These are phyloP conservation scores for Penicillium nordicum DNA, from an alignment of 2,329 filamentous ascomycete genomes.

Conservation along the genomic window DNA sequence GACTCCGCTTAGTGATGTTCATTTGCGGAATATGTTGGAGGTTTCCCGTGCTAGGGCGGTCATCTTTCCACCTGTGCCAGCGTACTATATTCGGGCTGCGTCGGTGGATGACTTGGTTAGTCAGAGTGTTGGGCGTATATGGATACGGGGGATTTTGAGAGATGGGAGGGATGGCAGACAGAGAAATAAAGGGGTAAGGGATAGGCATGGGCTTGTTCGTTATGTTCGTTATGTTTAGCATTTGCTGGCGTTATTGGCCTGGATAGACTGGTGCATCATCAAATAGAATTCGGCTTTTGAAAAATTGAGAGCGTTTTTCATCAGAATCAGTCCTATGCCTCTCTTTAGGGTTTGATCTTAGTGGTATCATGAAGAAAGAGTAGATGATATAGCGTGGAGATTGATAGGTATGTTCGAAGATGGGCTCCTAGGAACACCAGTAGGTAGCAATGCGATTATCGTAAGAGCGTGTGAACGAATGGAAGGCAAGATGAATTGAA, in stretches of 20 bases:
- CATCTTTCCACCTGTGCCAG: constrained; percentile 46
- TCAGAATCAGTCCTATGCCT: not conserved
- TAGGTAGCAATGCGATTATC: not conserved
- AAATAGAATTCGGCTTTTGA: not conserved
- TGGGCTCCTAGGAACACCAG: no score
- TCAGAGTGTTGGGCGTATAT: constrained; percentile 49
- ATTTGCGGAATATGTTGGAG: constrained; percentile 46
- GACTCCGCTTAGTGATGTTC: constrained; percentile 49
- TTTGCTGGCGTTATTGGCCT: not conserved
- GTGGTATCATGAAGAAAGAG: no score
- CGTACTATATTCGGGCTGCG: constrained; percentile 44
- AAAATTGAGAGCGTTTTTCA: not conserved
- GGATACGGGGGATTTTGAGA: constrained; percentile 39
- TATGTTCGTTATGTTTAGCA: not conserved
- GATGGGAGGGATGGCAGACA: constrained; percentile 25
- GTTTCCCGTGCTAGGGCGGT: constrained; percentile 40
- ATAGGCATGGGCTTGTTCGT: not conserved
- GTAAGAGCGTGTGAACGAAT: not conserved
- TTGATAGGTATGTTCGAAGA: no score
- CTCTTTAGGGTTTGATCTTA: not conserved
- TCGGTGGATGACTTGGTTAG: constrained; percentile 43
- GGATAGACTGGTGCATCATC: not conserved
- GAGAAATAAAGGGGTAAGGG: constrained; percentile 11
- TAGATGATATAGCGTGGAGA: no score
- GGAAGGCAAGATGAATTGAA: not conserved